Evolutionary conservation across 1,284 basidiomycete species (phyloP), one percentile per base, ranked within the genome.

Genomic region (Marasmius oreades): DNA sequence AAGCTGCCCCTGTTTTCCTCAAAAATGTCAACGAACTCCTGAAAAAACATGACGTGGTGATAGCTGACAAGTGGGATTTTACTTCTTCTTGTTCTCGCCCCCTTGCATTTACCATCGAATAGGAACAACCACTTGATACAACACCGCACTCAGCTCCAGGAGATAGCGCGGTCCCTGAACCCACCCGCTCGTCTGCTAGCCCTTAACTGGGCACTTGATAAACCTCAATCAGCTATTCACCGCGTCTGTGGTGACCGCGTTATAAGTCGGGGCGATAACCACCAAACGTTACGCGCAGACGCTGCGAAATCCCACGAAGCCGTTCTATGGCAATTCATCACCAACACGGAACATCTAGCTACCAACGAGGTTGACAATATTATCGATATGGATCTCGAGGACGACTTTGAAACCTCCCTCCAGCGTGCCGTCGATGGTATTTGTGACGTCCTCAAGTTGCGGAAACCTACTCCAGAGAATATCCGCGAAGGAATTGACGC

Each of bases 41-140:
- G 22, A 68, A 81, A 55, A 78, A 69, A 0, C 73, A 90, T 53
- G 78, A 90, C 54, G 84, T 95, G 0, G 95, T 97, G 10, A 92
- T 92, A 59, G 93, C 94, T 18, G 95, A 97, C 71, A 91, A 90
- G 93, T 92, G 64, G 53, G 84, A 28, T 53, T 56, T 5, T 47
- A 8, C 5, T 33, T 42, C 33, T 22, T 26, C 48, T 42, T 20
- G 36, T 16, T 50, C 28, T 37, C 20, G 10, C 43, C 23, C 16
- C 18, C 55, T 58, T 26, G 20, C 53, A 36, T 53, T 55, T 18
- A 36, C 24, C 51, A 53, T 10, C 44, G 26, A 43, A 6, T 61
- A 95, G 93, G 65, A 96, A 97, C 71, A 98, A 97, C 66, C 95
- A 97, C 65, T 77, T 90, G 0, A 73, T 66, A 16, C 83, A 88